A percentile compares a stretch with the other conserved stretches of the same genome.
These are phyloP conservation scores for Coemansia sp. DNA, from an alignment of 192 early-diverging fungal genomes.

Conservation along the genomic window DNA sequence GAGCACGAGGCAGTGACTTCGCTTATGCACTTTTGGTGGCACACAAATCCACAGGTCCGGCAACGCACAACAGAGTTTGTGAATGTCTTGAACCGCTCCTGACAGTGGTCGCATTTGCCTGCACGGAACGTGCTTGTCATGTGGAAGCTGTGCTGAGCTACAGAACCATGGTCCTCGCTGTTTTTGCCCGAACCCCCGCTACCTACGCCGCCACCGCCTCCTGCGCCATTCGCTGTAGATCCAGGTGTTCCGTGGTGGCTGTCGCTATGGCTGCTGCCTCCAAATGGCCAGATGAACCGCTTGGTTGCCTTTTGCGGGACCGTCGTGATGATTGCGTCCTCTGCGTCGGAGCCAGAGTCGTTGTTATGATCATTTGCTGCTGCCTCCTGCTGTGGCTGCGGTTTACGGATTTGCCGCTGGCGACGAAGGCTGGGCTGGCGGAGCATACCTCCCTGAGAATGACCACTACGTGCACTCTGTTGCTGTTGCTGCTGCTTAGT, in stretches of 20 bases:
- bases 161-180: conserved; percentile 9
- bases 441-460: neutral
- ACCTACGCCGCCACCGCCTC: neutral
- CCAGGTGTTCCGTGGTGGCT: neutral
- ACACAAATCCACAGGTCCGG: conserved; percentile 47
- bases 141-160: conserved; percentile 42
- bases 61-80: conserved; percentile 45
- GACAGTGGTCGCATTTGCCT: conserved; percentile 50
- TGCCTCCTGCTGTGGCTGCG: conserved; percentile 1
- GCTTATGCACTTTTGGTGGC: conserved; percentile 48
- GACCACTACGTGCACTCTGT: conserved; percentile 2
- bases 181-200: conserved; percentile 7
- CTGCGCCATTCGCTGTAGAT: neutral
- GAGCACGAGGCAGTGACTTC: conserved; percentile 43
- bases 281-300: conserved; percentile 55
- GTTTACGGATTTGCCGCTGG: conserved; percentile 25
- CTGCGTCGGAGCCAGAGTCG: conserved; percentile 46
- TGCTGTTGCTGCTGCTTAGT: neutral
- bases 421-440: conserved; percentile 36
- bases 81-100: conserved; percentile 49
- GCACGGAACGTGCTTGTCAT: conserved; percentile 41
- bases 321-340: conserved; percentile 50
- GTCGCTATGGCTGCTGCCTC: conserved; percentile 14
- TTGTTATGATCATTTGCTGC: conserved; percentile 15
- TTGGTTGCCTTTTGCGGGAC: conserved; percentile 53